These are phyloP conservation scores for Cladosporium sp. DNA, from an alignment of 2,329 filamentous ascomycete genomes.

Conservation along the genomic window DNA sequence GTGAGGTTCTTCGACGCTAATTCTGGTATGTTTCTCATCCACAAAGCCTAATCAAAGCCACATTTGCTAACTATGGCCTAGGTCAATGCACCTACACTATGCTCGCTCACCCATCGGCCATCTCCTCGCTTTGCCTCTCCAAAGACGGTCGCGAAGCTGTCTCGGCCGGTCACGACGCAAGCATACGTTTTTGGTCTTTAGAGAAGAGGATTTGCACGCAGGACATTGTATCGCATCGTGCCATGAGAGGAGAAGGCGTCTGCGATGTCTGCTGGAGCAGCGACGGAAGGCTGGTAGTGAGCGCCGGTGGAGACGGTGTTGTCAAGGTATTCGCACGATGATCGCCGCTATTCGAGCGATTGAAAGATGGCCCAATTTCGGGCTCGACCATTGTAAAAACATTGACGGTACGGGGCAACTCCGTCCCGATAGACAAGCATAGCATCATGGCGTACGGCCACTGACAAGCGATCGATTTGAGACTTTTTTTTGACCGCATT, in stretches of 20 bases:
- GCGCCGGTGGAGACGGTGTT: constrained; percentile 87
- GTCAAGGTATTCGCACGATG: constrained; percentile 74
- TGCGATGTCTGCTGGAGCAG: constrained; percentile 94
- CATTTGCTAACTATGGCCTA: constrained; percentile 33
- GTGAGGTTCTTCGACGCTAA: constrained; percentile 98
- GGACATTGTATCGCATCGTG: constrained; percentile 84
- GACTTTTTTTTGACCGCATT: too few relatives aligned
- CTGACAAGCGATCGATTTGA: too few relatives aligned
- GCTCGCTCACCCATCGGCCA: constrained; percentile 90
- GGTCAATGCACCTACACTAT: constrained; percentile 99
- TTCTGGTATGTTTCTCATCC: constrained; percentile 64
- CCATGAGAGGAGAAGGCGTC: constrained; percentile 94
- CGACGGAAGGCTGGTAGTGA: constrained; percentile 90
- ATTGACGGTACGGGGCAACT: too few relatives aligned
- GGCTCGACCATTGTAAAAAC: too few relatives aligned
- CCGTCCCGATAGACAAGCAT: too few relatives aligned
- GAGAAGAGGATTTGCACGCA: constrained; percentile 94
- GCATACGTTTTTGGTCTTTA: constrained; percentile 91
- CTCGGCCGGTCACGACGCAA: constrained; percentile 91
- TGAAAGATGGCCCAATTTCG: too few relatives aligned
- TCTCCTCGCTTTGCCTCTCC: constrained; percentile 84
- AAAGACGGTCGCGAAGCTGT: constrained; percentile 92
- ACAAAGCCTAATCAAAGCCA: neutral
- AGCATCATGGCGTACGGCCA: too few relatives aligned
- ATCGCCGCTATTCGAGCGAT: neutral